Conservation (phyloP, 805 yeast species). For the Tetrapisispora fleetii region DNA sequence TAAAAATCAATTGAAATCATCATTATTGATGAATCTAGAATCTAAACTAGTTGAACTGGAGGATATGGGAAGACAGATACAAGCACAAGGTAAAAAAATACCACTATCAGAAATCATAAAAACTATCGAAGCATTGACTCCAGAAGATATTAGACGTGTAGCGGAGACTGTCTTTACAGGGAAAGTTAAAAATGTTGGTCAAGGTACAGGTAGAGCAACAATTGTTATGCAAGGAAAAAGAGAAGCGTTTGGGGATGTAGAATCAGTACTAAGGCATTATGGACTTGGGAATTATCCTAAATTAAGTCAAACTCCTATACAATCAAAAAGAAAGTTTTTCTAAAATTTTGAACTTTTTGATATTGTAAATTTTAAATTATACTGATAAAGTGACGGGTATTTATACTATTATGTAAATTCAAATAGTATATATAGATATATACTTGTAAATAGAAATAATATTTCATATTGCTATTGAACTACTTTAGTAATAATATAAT, state of each 20-base stretch:
- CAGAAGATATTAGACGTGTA: conserved; percentile 58
- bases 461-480: no score
- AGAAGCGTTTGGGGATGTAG: conserved; percentile 77
- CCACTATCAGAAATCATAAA: conserved; percentile 73
- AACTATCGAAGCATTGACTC: conserved; percentile 59
- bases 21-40: conserved; percentile 86
- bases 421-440: no score
- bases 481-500: no score
- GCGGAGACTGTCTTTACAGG: conserved; percentile 72
- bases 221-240: conserved; percentile 84
- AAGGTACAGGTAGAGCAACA: conserved; percentile 63
- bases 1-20: conserved; percentile 81
- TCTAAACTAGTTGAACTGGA: conserved; percentile 89
- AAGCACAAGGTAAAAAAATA: conserved; percentile 66
- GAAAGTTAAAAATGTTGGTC: conserved; percentile 36
- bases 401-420: no score
- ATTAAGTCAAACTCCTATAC: background rate
- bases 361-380: no score
- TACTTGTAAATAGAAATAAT: no score
- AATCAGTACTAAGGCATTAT: conserved; percentile 48
- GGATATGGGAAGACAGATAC: conserved; percentile 92
- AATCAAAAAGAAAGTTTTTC: conserved; percentile 23
- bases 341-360: background rate
- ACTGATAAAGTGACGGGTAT: background rate
- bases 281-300: conserved; percentile 50